Conservation (phyloP, 1,139 yeast species). For the Geotrichum reessii region DNA sequence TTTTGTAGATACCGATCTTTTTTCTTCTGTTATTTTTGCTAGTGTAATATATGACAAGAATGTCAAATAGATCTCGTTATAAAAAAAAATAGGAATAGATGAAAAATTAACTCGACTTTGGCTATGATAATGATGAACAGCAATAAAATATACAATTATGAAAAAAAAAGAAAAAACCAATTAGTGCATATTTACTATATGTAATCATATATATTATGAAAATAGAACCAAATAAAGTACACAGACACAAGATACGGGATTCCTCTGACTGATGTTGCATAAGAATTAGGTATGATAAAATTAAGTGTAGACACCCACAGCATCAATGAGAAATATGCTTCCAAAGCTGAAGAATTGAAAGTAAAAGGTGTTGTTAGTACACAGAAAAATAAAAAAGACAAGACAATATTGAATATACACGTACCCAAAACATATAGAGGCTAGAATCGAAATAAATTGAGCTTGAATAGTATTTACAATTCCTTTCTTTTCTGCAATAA, state of each 20-base stretch:
- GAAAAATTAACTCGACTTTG: too few relatives aligned
- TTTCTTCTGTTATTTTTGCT: slow-evolving; percentile 25
- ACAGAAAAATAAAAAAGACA: background rate
- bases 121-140: background rate
- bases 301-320: slow-evolving; percentile 39
- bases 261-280: too few relatives aligned
- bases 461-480: slow-evolving; percentile 24
- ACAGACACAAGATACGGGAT: too few relatives aligned
- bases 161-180: too few relatives aligned
- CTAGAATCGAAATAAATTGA: slow-evolving; percentile 27
- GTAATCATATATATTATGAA: too few relatives aligned
- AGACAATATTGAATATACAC: slow-evolving; percentile 16
- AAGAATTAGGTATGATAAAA: background rate
- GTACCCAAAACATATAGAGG: slow-evolving; percentile 35
- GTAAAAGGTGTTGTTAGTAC: too few relatives aligned
- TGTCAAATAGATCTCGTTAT: background rate
- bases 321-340: slow-evolving; percentile 35
- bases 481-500: slow-evolving; percentile 24
- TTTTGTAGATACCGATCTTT: slow-evolving; percentile 19
- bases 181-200: background rate
- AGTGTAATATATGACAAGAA: background rate
- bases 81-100: background rate
- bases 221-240: too few relatives aligned
- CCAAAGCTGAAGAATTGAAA: slow-evolving; percentile 33
- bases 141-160: too few relatives aligned